Evolutionary conservation across 192 early-diverging fungal species (phyloP).

Genomic region (Coemansia biformis): DNA sequence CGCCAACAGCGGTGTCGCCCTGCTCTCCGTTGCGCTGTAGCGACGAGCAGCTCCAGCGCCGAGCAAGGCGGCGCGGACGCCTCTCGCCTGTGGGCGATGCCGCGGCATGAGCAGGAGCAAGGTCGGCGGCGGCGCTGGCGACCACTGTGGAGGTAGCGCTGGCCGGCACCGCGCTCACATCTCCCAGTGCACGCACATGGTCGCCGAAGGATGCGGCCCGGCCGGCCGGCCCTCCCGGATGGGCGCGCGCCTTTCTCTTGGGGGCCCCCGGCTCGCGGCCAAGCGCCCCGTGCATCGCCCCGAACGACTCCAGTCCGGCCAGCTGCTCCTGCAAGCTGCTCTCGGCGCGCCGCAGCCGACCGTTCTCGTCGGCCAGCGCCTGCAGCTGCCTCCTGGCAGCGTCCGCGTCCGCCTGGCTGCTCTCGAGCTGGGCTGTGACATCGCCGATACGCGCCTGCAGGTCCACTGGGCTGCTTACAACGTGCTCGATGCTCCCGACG

Average conservation of each 20-base stretch:
- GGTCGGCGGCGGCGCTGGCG: not conserved
- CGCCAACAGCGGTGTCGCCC: no score
- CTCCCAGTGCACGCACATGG: no score
- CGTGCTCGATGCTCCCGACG: conserved; percentile 34
- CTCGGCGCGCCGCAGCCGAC: conserved; percentile 5
- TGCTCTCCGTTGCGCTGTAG: conserved; percentile 8
- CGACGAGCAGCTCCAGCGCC: conserved; percentile 11
- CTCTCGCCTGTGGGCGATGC: no score
- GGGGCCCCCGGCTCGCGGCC: conserved; percentile 6
- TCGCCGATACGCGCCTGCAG: not conserved
- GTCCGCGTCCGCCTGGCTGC: not conserved
- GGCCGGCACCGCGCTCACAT: conserved; percentile 9
- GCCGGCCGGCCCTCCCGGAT: no score
- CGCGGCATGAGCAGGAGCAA: not conserved
- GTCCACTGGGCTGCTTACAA: not conserved
- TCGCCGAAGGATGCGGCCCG: no score
- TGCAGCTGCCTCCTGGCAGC: conserved; percentile 9
- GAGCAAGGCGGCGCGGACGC: not conserved
- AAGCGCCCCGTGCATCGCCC: conserved; percentile 4
- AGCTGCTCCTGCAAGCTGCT: conserved; percentile 17
- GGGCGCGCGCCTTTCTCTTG: conserved; percentile 3
- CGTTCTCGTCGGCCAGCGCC: conserved; percentile 5
- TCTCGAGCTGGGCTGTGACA: not conserved
- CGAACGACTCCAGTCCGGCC: conserved; percentile 7
- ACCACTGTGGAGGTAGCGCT: conserved; percentile 21